These are phyloP conservation scores for Nigrospora oryzae DNA, from an alignment of 2,329 filamentous ascomycete genomes.

Conservation along the genomic window DNA sequence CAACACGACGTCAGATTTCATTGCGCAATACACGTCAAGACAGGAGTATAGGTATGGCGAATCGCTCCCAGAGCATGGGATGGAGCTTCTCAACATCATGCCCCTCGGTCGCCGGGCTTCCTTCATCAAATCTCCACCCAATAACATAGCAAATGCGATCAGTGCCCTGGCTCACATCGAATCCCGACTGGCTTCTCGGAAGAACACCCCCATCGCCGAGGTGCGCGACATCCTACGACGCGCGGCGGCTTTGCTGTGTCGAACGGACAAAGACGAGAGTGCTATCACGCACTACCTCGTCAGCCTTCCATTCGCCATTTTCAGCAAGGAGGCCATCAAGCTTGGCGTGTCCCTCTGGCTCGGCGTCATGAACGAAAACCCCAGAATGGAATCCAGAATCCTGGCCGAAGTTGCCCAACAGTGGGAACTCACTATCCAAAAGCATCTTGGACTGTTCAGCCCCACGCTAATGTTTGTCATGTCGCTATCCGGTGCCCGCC, in stretches of 20 bases:
- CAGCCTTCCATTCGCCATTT: conserved; percentile 83
- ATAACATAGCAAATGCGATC: conserved; percentile 48
- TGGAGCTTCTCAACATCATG: conserved; percentile 56
- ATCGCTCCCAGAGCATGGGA: conserved; percentile 58
- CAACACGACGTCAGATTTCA: conserved; percentile 90
- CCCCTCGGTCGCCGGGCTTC: conserved; percentile 43
- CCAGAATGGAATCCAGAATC: conserved; percentile 76
- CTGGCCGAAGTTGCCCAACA: conserved; percentile 80
- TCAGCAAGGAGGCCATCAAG: conserved; percentile 92
- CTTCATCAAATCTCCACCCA: conserved; percentile 41
- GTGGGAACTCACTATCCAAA: conserved; percentile 79
- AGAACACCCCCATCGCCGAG: conserved; percentile 62
- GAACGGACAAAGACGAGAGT: conserved; percentile 65
- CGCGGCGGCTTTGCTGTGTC: conserved; percentile 80
- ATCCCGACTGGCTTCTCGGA: conserved; percentile 58
- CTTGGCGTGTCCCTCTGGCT: conserved; percentile 94
- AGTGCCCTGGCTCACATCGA: conserved; percentile 67
- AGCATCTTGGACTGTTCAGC: conserved; percentile 74
- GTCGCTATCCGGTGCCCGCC: background rate
- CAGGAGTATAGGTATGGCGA: conserved; percentile 93
- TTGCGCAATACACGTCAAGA: conserved; percentile 93
- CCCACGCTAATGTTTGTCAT: conserved; percentile 49
- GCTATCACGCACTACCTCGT: conserved; percentile 82
- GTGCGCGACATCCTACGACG: conserved; percentile 74
- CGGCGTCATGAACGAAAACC: conserved; percentile 93